Conservation (phyloP, 345 rosid genomes). For the Trapa bicornis region DNA sequence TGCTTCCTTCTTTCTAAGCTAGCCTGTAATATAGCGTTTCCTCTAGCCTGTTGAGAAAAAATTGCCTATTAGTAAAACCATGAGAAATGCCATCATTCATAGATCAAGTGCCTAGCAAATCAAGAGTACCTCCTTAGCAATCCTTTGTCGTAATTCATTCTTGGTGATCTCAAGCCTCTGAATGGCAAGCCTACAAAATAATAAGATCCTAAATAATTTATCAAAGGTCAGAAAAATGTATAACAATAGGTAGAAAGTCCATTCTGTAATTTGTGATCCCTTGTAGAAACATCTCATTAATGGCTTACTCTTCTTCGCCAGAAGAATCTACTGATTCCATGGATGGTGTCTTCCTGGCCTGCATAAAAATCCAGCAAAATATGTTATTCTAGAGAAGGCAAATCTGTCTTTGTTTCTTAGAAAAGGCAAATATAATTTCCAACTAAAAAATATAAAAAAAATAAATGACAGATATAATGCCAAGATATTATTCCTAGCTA, state of each 20-base stretch:
- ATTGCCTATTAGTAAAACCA: constrained; percentile 12
- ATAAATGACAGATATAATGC: no score
- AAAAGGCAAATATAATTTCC: not conserved
- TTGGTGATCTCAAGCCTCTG: constrained; percentile 91
- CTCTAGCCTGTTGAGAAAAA: constrained; percentile 54
- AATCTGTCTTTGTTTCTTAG: not conserved
- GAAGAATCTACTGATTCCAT: constrained; percentile 89
- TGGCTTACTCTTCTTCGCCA: constrained; percentile 94
- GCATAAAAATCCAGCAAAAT: constrained; percentile 14
- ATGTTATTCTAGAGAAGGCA: not conserved
- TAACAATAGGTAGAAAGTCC: no score
- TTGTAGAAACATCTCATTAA: constrained; percentile 5
- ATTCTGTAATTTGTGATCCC: not conserved
- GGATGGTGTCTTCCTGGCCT: constrained; percentile 79
- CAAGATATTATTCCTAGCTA: not conserved
- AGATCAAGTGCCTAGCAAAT: constrained; percentile 9
- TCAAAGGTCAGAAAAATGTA: not conserved
- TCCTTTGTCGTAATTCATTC: constrained; percentile 86
- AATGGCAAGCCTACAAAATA: constrained; percentile 70
- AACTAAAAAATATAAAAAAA: no score
- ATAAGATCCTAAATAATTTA: not conserved
- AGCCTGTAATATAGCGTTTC: constrained; percentile 93
- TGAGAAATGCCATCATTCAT: constrained; percentile 10
- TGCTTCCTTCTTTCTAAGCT: constrained; percentile 98
- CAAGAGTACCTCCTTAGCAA: constrained; percentile 79